Conservation (phyloP, 768 basidiomycete genomes). For the Amanita brunnescens region DNA sequence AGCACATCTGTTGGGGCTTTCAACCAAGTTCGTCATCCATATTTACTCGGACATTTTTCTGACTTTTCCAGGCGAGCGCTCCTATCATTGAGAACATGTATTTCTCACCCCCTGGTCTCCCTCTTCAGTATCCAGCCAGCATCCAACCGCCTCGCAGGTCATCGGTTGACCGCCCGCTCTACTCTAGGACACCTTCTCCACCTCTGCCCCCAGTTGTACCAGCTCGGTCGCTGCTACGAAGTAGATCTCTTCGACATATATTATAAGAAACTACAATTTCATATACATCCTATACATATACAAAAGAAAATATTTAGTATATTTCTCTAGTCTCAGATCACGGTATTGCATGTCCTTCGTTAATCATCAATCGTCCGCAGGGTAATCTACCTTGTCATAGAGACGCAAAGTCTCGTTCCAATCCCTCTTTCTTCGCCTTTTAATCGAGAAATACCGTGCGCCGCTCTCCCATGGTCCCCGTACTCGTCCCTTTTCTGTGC, state of each 20-base stretch:
- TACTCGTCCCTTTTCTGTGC: conserved; percentile 64
- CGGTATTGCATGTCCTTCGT: neutral
- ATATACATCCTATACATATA: neutral
- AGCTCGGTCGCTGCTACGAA: conserved; percentile 1
- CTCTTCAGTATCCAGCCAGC: neutral
- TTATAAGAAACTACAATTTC: neutral
- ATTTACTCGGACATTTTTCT: neutral
- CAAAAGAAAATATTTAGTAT: neutral
- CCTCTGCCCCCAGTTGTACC: neutral
- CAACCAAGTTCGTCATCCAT: neutral
- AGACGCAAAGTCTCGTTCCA: conserved; percentile 83
- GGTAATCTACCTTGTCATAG: conserved; percentile 80
- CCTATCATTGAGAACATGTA: neutral
- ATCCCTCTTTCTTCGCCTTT: conserved; percentile 71
- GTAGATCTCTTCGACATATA: neutral
- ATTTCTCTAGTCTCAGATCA: too few relatives aligned
- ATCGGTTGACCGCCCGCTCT: neutral
- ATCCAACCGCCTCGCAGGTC: neutral
- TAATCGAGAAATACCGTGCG: conserved; percentile 71
- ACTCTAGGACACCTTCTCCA: neutral
- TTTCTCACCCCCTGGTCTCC: neutral
- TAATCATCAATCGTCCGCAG: conserved; percentile 37
- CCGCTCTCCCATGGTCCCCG: conserved; percentile 60
- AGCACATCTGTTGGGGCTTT: neutral
- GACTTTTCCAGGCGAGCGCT: neutral